Percentiles rank a stretch among this genome's conserved stretches.
Evolutionary conservation across 2,329 filamentous ascomycete species (phyloP).

Genomic region (Lasiodiplodia hormozganensis): DNA sequence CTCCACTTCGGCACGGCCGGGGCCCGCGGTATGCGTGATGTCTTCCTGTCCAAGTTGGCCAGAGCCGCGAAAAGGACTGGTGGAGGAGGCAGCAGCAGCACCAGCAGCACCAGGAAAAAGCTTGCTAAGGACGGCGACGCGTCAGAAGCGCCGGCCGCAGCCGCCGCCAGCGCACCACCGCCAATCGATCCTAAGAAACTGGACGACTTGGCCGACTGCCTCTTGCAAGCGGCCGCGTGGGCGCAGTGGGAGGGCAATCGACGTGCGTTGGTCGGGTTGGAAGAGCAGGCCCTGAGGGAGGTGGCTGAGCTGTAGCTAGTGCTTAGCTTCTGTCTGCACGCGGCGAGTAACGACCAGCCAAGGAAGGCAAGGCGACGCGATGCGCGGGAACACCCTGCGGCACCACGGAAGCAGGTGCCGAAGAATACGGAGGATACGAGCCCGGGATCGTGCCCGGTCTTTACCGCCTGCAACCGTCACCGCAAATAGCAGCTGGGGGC

Average conservation of each 20-base stretch:
- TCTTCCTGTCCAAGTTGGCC: slow-evolving; percentile 19
- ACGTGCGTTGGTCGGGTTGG: slow-evolving; percentile 33
- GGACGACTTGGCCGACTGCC: slow-evolving; percentile 81
- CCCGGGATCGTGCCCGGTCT: slow-evolving; percentile 6
- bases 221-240: slow-evolving; percentile 80
- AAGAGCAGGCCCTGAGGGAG: slow-evolving; percentile 15
- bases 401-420: slow-evolving; percentile 15
- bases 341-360: background rate
- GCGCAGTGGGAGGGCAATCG: slow-evolving; percentile 74
- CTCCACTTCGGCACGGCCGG: slow-evolving; percentile 6
- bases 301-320: slow-evolving; percentile 22
- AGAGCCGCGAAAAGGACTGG: slow-evolving; percentile 22
- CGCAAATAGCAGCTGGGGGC: slow-evolving; percentile 16
- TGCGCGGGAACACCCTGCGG: slow-evolving; percentile 22
- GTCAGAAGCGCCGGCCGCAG: background rate
- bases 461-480: slow-evolving; percentile 8
- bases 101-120: slow-evolving; percentile 14
- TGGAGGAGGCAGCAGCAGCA: slow-evolving; percentile 7
- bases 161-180: background rate
- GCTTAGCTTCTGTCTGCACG: slow-evolving; percentile 5
- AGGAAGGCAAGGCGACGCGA: slow-evolving; percentile 1
- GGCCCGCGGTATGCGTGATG: slow-evolving; percentile 18
- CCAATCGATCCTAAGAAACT: slow-evolving; percentile 60
- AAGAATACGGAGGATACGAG: slow-evolving; percentile 18
- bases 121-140: background rate